These are phyloP conservation scores for Huntiella decipiens DNA, from an alignment of 2,329 filamentous ascomycete species.

Conservation along the genomic window DNA sequence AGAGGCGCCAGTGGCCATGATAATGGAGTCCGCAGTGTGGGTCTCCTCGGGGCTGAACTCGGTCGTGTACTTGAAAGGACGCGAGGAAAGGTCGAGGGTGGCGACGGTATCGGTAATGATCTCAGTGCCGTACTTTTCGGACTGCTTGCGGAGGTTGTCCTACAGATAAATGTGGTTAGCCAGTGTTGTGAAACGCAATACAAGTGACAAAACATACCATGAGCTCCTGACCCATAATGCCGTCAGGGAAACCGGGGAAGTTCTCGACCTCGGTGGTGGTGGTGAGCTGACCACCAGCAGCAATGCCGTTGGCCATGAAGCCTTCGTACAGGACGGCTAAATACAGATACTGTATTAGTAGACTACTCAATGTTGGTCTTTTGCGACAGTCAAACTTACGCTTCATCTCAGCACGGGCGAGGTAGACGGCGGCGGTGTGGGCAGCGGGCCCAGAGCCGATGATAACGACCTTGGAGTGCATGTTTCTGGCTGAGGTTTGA, in stretches of 20 bases:
- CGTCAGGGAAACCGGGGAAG: slow-evolving; percentile 83
- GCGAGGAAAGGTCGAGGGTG: slow-evolving; percentile 63
- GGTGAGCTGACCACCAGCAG: slow-evolving; percentile 87
- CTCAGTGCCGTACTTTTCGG: slow-evolving; percentile 75
- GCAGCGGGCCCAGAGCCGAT: slow-evolving; percentile 92
- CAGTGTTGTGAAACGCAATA: not conserved
- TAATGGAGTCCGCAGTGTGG: slow-evolving; percentile 78
- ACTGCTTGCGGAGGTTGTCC: slow-evolving; percentile 86
- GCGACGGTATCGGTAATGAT: slow-evolving; percentile 86
- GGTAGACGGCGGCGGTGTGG: slow-evolving; percentile 93
- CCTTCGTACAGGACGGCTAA: slow-evolving; percentile 83
- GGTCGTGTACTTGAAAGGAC: slow-evolving; percentile 85
- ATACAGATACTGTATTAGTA: not conserved
- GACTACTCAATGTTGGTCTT: not conserved
- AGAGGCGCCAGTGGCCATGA: slow-evolving; percentile 89
- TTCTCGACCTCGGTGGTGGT: slow-evolving; percentile 98
- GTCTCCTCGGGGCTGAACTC: slow-evolving; percentile 70
- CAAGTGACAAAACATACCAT: slow-evolving; percentile 39
- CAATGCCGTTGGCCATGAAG: slow-evolving; percentile 92
- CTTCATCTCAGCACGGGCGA: slow-evolving; percentile 82
- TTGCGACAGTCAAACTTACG: slow-evolving; percentile 27
- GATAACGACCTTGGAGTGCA: slow-evolving; percentile 87
- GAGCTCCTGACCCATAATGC: slow-evolving; percentile 68
- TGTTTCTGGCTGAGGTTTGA: slow-evolving; percentile 22
- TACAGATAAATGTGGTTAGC: slow-evolving; percentile 14